phyloP scores from a whole-genome alignment of 2,329 filamentous ascomycete species.

The Onygenales sp. region DNA sequence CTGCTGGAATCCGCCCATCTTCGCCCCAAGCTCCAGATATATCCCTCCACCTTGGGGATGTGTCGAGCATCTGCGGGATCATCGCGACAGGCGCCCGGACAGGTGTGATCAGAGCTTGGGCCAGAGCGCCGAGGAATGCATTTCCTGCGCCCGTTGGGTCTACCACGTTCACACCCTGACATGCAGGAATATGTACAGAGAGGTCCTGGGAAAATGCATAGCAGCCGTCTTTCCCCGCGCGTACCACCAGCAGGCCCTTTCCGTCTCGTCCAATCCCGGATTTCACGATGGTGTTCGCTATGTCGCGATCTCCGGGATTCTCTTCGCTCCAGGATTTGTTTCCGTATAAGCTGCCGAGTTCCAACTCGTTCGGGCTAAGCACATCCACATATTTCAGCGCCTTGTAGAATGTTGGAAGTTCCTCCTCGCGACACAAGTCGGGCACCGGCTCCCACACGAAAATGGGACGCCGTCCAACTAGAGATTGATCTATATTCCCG shows the following conservation, averaged over 20 bases:
- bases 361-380: slow-evolving; percentile 73
- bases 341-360: slow-evolving; percentile 80
- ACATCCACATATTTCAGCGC: slow-evolving; percentile 49
- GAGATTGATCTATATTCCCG: slow-evolving; percentile 19
- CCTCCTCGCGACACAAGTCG: slow-evolving; percentile 67
- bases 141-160: slow-evolving; percentile 95
- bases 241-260: slow-evolving; percentile 37
- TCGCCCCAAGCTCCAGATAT: slow-evolving; percentile 38
- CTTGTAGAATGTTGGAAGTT: slow-evolving; percentile 43
- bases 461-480: slow-evolving; percentile 48
- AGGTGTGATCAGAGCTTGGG: slow-evolving; percentile 44
- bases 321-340: slow-evolving; percentile 27
- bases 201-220: slow-evolving; percentile 36
- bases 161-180: slow-evolving; percentile 57
- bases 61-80: slow-evolving; percentile 30
- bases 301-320: slow-evolving; percentile 18
- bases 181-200: slow-evolving; percentile 66
- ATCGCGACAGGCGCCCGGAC: slow-evolving; percentile 22
- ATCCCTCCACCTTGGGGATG: slow-evolving; percentile 45
- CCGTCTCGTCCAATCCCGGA: slow-evolving; percentile 28
- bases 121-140: slow-evolving; percentile 62
- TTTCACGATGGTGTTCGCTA: slow-evolving; percentile 27
- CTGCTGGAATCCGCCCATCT: slow-evolving; percentile 46
- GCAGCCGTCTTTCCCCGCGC: slow-evolving; percentile 53
- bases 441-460: slow-evolving; percentile 96